Evolutionary conservation across 805 yeast genomes (phyloP), one percentile per base, ranked within the genome.

Genomic region (Tetrapisispora namnaoensis): DNA sequence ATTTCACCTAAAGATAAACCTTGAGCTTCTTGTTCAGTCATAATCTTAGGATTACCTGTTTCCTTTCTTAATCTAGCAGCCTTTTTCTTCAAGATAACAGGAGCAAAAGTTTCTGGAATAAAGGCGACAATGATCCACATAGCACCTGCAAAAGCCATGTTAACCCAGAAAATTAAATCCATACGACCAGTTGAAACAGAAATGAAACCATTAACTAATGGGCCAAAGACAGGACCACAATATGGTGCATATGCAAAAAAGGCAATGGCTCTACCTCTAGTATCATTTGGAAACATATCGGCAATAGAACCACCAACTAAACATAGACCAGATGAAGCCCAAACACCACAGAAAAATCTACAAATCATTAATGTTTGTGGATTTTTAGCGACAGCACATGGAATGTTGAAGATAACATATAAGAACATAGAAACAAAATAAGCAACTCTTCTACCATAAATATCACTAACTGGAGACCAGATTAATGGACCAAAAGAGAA

Each of bases 81-180:
- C 63, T 82, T 78, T 46, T 62, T 74, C 59, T 80, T 82, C 52
- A 86, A 70, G 48, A 88, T 80, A 9, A 81, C 87, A 9, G 96
- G 95, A 3, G 93, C 86, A 66, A 82, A 86, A 18, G 97, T 89
- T 69, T 89, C 97, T n/a, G 96, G 97, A 30, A 89, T 77, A 17
- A 74, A 57, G 14, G 79, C 63, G 40, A 81, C 74, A 20, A 76
- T 53, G 32, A 88, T 71, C 85, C 90, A 83, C 81, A 83, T 81
- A 4, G 78, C 76, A 53, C 96, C 96, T 2, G 93, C 86, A 68
- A 89, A 86, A 4, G 90, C 95, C 86, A 89, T 78, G 63, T 88
- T 89, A 49, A 87, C 90, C 96, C 96, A 89, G 54, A 85, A 78
- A 61, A 89, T 77, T 37, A 86, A 64, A 42, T 82, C 89, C 60